Conservation (phyloP, 2,329 filamentous ascomycete genomes). For the Pestalotiopsis sp. region DNA sequence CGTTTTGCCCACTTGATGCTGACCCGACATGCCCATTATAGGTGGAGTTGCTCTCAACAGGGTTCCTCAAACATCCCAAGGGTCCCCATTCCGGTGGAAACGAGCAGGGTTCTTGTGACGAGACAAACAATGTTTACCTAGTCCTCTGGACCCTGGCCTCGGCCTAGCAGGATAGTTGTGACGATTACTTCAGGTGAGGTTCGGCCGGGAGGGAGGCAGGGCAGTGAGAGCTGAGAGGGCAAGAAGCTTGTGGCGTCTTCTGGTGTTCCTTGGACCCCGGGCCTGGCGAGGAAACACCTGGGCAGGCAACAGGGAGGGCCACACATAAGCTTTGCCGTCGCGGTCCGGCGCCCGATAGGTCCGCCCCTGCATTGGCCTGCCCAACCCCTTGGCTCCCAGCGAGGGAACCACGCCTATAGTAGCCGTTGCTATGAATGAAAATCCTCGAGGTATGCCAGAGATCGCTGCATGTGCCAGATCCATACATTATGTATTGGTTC, state of each 20-base stretch:
- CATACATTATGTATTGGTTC: not conserved
- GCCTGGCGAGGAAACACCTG: no score
- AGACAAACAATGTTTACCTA: not conserved
- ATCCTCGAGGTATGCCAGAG: not conserved
- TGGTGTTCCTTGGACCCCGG: not conserved
- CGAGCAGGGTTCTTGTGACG: constrained; percentile 7
- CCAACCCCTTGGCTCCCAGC: not conserved
- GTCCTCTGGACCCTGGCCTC: not conserved
- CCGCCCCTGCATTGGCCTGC: not conserved
- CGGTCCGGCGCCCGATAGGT: not conserved
- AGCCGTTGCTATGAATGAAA: not conserved
- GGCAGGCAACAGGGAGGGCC: not conserved
- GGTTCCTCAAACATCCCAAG: constrained; percentile 9
- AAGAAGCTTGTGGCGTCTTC: not conserved
- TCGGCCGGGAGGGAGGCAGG: not conserved
- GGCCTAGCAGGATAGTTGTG: not conserved
- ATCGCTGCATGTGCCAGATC: not conserved
- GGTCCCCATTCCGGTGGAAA: constrained; percentile 15
- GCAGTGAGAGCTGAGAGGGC: not conserved
- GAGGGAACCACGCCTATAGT: not conserved
- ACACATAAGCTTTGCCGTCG: not conserved
- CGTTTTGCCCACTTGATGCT: constrained; percentile 1
- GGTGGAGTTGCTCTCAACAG: not conserved
- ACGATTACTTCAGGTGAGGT: not conserved
- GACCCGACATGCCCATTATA: not conserved